Percentiles rank a stretch among this genome's conserved stretches.
phyloP scores from a whole-genome alignment of 495 filamentous ascomycete genomes.

The Oidiodendron maius region DNA sequence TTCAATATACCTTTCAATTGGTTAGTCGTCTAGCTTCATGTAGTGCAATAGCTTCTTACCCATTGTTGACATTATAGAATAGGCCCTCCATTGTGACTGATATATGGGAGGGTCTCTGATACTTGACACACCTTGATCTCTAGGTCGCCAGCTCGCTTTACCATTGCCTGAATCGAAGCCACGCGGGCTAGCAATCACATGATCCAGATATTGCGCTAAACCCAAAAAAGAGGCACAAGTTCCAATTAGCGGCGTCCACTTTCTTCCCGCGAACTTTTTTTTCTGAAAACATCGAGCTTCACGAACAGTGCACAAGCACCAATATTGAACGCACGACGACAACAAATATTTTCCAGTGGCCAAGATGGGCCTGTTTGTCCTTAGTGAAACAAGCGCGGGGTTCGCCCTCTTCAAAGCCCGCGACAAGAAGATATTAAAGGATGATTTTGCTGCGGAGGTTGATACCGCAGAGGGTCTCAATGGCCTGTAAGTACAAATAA shows the following conservation, averaged over 20 bases:
- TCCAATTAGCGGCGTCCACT: conserved; percentile 8
- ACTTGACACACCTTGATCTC: conserved; percentile 5
- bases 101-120: background rate
- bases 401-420: conserved; percentile 97
- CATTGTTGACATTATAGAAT: conserved; percentile 92
- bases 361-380: conserved; percentile 71
- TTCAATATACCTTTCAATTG: conserved; percentile 74
- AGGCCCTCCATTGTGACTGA: conserved; percentile 76
- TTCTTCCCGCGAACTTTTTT: conserved; percentile 17
- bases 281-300: conserved; percentile 11
- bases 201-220: background rate
- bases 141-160: background rate
- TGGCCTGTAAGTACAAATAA: conserved; percentile 62
- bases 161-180: no score
- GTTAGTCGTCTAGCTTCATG: conserved; percentile 20
- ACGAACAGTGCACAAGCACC: background rate
- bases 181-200: conserved; percentile 5
- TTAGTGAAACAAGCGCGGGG: conserved; percentile 90
- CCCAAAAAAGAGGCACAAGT: background rate
- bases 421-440: conserved; percentile 95
- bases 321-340: conserved; percentile 11
- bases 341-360: conserved; percentile 2
- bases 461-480: conserved; percentile 78
- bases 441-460: conserved; percentile 66
- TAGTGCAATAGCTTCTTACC: conserved; percentile 46